Percentiles rank a stretch among this genome's conserved stretches.
Conservation (phyloP, 2,329 filamentous ascomycete species). For the Decorospora gaudefroyi region DNA sequence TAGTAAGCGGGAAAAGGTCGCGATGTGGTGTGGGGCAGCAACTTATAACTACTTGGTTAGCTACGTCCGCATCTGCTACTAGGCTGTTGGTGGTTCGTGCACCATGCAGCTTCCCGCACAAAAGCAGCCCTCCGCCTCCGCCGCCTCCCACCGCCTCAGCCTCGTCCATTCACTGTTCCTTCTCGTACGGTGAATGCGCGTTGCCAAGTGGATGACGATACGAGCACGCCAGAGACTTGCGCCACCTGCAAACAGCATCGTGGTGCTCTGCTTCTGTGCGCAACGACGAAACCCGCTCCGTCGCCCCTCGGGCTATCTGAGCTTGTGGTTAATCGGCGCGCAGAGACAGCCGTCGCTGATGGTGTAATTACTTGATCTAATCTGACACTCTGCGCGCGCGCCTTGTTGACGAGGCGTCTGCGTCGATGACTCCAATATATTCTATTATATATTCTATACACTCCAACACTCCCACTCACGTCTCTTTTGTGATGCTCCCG, state of each 20-base stretch:
- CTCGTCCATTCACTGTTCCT: slow-evolving; percentile 19
- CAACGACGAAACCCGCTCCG: slow-evolving; percentile 30
- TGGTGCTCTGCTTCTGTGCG: slow-evolving; percentile 15
- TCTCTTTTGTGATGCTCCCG: slow-evolving; percentile 64
- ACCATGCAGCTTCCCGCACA: slow-evolving; percentile 3
- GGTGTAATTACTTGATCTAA: slow-evolving; percentile 66
- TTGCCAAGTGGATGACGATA: slow-evolving; percentile 43
- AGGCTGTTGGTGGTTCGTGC: neutral
- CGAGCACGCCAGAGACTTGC: slow-evolving; percentile 40
- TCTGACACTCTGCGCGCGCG: slow-evolving; percentile 53
- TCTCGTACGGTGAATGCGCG: slow-evolving; percentile 11
- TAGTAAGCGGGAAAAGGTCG: slow-evolving; percentile 48
- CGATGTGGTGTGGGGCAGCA: neutral
- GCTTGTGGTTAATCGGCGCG: slow-evolving; percentile 34
- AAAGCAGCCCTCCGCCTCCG: slow-evolving; percentile 1
- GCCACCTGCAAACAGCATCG: slow-evolving; percentile 16
- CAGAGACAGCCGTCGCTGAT: slow-evolving; percentile 48
- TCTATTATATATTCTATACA: neutral
- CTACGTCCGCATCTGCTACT: slow-evolving; percentile 1
- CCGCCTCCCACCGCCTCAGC: slow-evolving; percentile 10
- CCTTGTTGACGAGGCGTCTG: slow-evolving; percentile 11
- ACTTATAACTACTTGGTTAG: too few species aligned
- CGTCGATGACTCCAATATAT: neutral
- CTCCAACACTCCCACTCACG: too few species aligned
- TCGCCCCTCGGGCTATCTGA: slow-evolving; percentile 5